Base-by-base conservation (phyloP, 2,329 filamentous ascomycete genomes). In the Dactylellina cionopaga region DNA sequence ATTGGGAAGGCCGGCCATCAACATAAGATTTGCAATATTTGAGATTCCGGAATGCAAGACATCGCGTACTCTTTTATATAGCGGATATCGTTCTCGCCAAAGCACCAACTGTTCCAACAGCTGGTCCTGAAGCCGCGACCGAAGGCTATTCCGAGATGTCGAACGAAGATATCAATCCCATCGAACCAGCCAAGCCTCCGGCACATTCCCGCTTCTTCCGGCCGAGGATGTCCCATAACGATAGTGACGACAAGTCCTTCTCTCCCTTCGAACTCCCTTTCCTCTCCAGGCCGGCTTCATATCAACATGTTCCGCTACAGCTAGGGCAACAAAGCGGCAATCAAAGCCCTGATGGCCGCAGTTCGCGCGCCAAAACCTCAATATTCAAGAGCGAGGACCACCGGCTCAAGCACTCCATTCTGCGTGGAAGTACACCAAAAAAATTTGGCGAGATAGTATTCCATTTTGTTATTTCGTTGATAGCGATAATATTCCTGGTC, bases 331-430 rank as follows among this genome's bases (percentile, higher is more conserved):
- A 41, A 22, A 47, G 25, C 22, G 65, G 47, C 33, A 24, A 27
- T n/a, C 55, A 63, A 35, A 63, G 49, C 31, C 58, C 65, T 1
- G 56, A 62, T 56, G 58, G 47, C 17, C 31, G 65, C 7, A 70
- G 65, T 33, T 59, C 55, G 5, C 49, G 58, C 17, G 44, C 65
- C 9, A 70, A 70, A 19, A 63, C 49, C 13, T 63, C 65, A 17
- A 70, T 70, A 49, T 70, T 70, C 49, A 63, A 62, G 25, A 49
- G 56, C 11, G 65, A 70, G 4, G 56, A 56, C 22, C 56, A 70
- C 33, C 65, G 65, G 3, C 11, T 70, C 24, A 70, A 70, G 43
- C 51, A 70, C 35, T 70, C 65, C 17, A 54, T 70, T 27, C 33
- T 70, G 5, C 56, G 49, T 27, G 65, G 65, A 10, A 70, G 65